Conservation (phyloP, 148 eudicot species). For the Dianthus caryophyllus region DNA sequence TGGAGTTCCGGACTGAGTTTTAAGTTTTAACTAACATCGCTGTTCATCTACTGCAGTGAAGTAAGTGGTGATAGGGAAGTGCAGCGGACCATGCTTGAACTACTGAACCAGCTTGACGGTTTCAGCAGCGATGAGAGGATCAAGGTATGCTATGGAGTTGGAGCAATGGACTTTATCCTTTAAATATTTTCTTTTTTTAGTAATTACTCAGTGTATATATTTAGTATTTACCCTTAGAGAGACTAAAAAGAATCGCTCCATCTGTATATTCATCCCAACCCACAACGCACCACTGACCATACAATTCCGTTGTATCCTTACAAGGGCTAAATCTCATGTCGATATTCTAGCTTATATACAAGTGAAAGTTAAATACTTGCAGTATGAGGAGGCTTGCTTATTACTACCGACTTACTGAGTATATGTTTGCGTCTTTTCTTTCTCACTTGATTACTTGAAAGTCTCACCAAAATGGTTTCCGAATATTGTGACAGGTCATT, state of each 20-base stretch:
- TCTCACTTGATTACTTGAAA: background rate
- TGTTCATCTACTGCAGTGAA: conserved; percentile 57
- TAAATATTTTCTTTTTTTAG: no score
- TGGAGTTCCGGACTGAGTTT: background rate
- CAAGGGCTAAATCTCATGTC: no score
- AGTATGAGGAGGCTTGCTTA: background rate
- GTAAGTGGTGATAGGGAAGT: conserved; percentile 98
- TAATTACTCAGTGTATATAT: no score
- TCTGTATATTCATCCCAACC: no score
- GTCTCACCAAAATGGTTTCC: background rate
- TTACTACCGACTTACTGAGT: no score
- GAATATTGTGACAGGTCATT: conserved; percentile 52
- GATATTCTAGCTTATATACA: no score
- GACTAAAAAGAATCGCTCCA: no score
- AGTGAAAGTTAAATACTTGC: background rate
- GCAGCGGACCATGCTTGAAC: conserved; percentile 90
- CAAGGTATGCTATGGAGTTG: conserved; percentile 44
- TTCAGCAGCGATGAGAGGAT: conserved; percentile 95
- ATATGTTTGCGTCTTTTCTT: background rate
- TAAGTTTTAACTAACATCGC: background rate
- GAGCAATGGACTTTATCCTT: no score
- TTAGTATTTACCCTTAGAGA: no score
- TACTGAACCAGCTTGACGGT: conserved; percentile 95
- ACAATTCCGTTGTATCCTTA: no score
- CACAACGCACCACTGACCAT: no score